Evolutionary conservation across 2,329 filamentous ascomycete species (phyloP), one percentile per base, ranked within the genome.

Genomic region (Ophiostoma piceae): DNA sequence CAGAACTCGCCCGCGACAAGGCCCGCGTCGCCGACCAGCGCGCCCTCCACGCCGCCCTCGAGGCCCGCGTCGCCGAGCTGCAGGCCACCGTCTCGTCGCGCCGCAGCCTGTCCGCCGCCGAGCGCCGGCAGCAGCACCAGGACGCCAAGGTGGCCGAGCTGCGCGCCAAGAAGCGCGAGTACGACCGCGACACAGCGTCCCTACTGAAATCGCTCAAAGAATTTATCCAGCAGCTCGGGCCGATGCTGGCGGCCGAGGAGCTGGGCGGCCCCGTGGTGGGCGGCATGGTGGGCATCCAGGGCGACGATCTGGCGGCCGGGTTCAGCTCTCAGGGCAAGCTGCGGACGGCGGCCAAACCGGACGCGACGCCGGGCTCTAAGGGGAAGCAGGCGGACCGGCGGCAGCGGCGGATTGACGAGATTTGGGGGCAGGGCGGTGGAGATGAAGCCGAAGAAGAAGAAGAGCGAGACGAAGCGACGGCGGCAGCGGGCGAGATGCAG

Each of bases 181-280:
- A 92, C 75, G 85, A 90, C 70, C 80, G 77, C 68, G 85, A 89
- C 73, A 89, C 88, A 1, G 80, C 82, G 1, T 82, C 80, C 60
- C 80, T 95, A 19, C 85, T 90, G 69, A 84, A 84, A 70, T 83
- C 86, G 0, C 83, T 96, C 69, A 86, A 89, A 73, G 81, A 80
- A 19, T 96, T 96, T 75, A 88, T 94, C 70, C 86, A 91, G 72
- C 81, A 87, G 57, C 83, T 96, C 0, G 90, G 90, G 1, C 80
- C 85, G 2, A 91, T 94, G 87, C 82, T 96, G 62, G 92, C 92
- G 7, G 91, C 91, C 0, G 92, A 96, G 79, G 91, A 93, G 75
- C 83, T 94, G 1, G 92, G 92, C 8, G 92, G 92, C 0, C 92
- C 92, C 0, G 89, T 93, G 12, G 91, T 94, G 0, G 91, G 92